Percentiles rank a stretch among this genome's conserved stretches.
These are phyloP conservation scores for Aspergillus viridinutans DNA, from an alignment of 2,329 filamentous ascomycete species.

Conservation along the genomic window DNA sequence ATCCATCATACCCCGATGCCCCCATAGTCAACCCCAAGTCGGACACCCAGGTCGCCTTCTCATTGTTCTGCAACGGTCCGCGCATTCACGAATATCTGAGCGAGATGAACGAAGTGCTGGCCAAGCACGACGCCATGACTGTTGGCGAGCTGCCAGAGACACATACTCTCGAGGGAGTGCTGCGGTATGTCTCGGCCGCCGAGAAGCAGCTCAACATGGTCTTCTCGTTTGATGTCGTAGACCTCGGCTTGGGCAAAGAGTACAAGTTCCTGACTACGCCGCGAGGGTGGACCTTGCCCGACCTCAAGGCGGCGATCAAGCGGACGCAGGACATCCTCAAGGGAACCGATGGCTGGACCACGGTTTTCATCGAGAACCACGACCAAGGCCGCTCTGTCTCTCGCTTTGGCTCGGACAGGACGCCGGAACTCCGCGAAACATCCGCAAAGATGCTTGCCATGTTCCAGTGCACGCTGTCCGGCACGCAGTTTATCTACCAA, in stretches of 20 bases:
- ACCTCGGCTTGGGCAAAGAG: slow-evolving; percentile 50
- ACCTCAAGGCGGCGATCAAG: slow-evolving; percentile 49
- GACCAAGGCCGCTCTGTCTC: slow-evolving; percentile 59
- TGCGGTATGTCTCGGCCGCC: slow-evolving; percentile 52
- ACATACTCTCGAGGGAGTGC: slow-evolving; percentile 52
- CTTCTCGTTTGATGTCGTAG: slow-evolving; percentile 66
- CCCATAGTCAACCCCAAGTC: slow-evolving; percentile 37
- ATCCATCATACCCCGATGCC: slow-evolving; percentile 48
- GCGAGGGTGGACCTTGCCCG: slow-evolving; percentile 43
- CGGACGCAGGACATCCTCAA: slow-evolving; percentile 58
- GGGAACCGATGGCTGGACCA: slow-evolving; percentile 59
- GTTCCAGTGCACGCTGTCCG: slow-evolving; percentile 53
- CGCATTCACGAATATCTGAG: slow-evolving; percentile 55
- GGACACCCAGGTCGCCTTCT: slow-evolving; percentile 58
- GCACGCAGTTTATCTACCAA: slow-evolving; percentile 64
- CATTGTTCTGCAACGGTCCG: slow-evolving; percentile 56
- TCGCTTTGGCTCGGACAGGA: slow-evolving; percentile 49
- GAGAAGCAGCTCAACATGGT: slow-evolving; percentile 65
- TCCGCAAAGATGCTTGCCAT: slow-evolving; percentile 58
- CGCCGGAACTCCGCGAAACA: slow-evolving; percentile 47
- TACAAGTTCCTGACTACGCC: slow-evolving; percentile 52
- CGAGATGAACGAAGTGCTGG: slow-evolving; percentile 50
- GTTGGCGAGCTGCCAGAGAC: slow-evolving; percentile 57
- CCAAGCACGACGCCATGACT: slow-evolving; percentile 55
- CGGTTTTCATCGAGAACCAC: slow-evolving; percentile 62